A percentile compares a stretch with the other conserved stretches of the same genome.
phyloP scores from a whole-genome alignment of 2,329 filamentous ascomycete genomes.

The Diaporthe amygdali region DNA sequence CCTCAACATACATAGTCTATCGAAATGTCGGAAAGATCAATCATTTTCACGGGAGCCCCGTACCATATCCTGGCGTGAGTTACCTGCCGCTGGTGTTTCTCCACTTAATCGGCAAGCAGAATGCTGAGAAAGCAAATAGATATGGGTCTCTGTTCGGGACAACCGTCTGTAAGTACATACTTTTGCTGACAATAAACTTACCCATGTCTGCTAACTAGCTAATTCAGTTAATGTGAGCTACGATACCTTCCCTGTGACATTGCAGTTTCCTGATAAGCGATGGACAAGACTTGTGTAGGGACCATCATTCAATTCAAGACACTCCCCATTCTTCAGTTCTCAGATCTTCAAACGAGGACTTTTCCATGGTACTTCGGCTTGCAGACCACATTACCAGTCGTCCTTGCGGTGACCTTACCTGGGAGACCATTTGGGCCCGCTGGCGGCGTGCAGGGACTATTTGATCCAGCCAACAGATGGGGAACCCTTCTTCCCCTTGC shows the following conservation, averaged over 20 bases:
- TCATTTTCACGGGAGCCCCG: constrained; percentile 68
- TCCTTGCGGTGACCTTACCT: constrained; percentile 82
- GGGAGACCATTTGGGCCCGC: constrained; percentile 55
- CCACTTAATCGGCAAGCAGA: neutral
- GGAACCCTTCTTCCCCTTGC: constrained; percentile 71
- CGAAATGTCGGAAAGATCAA: constrained; percentile 51
- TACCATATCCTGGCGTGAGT: constrained; percentile 78
- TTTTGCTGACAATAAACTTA: neutral
- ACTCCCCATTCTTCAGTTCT: constrained; percentile 81
- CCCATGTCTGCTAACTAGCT: neutral
- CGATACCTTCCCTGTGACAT: neutral
- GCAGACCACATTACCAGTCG: constrained; percentile 75
- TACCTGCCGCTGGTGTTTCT: neutral
- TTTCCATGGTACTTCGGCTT: constrained; percentile 91
- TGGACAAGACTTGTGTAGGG: constrained; percentile 70
- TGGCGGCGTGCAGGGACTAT: constrained; percentile 57
- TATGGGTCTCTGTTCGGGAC: constrained; percentile 89
- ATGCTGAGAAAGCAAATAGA: constrained; percentile 47
- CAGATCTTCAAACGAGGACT: constrained; percentile 76
- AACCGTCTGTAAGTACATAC: constrained; percentile 75
- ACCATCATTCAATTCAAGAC: constrained; percentile 78
- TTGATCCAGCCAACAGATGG: constrained; percentile 66
- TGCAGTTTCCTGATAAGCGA: constrained; percentile 21
- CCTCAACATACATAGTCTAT: neutral
- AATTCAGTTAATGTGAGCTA: constrained; percentile 21